Evolutionary conservation across 2,329 filamentous ascomycete species (phyloP).

Genomic region (Microsporum audouinii): DNA sequence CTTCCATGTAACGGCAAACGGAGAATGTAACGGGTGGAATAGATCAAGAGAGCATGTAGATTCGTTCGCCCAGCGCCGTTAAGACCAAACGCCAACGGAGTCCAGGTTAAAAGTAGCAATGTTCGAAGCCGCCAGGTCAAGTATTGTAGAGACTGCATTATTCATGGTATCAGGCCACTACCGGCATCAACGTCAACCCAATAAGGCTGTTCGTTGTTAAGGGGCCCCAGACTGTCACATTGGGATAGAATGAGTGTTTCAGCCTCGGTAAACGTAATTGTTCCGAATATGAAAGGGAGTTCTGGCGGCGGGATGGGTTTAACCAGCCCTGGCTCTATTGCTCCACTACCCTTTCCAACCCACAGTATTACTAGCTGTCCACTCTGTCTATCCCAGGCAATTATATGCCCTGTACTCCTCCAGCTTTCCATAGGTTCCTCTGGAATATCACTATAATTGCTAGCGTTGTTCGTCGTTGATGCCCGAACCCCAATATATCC

Average conservation of each 20-base stretch:
- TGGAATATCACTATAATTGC: background rate
- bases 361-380: constrained; percentile 23
- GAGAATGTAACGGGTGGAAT: background rate
- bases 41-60: background rate
- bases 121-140: background rate
- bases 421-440: constrained; percentile 15
- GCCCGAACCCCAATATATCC: constrained; percentile 24
- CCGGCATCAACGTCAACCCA: constrained; percentile 22
- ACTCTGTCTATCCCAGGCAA: constrained; percentile 26
- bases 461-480: background rate
- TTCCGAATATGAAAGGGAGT: constrained; percentile 4
- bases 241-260: background rate
- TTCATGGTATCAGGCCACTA: constrained; percentile 9
- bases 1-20: too few species aligned
- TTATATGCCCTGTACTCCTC: constrained; percentile 26
- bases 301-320: constrained; percentile 4
- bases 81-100: too few species aligned
- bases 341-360: constrained; percentile 19
- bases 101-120: background rate
- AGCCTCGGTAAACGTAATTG: background rate
- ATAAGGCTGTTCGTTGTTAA: constrained; percentile 12
- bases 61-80: background rate
- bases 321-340: constrained; percentile 19
- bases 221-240: constrained; percentile 4
- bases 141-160: background rate